Base-by-base conservation (phyloP, 2,329 filamentous ascomycete genomes). In the Sporothrix euskadiensis region DNA sequence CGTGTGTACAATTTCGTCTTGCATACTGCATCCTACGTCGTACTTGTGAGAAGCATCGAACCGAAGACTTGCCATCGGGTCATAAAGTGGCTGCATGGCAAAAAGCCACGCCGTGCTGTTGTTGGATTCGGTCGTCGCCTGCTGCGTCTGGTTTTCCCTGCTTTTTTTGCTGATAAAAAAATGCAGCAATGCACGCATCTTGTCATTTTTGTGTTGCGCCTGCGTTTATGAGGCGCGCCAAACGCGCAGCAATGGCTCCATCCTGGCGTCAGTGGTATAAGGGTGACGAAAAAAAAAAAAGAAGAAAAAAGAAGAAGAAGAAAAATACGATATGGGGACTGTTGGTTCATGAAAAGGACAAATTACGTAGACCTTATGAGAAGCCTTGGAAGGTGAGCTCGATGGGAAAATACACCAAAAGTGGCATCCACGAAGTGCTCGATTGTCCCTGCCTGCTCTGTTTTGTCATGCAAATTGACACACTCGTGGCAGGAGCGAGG, bases 191-290 rank as follows among this genome's bases (percentile, higher is more conserved):
- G 61, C 57, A 39, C 9, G 16, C n/a, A 47, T 65, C 61, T 10
- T 49, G 41, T 10, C 41, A 19, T 30, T 26, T 44, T 47, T 47
- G 61, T 65, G 61, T 16, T 65, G 0, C 61, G 61, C 6, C 61
- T 26, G 61, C 61, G 61, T n/a, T 30, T 30, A n/a, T 10, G 61
- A 44, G 61, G 61, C 39, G 39, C 61, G 61, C 61, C 61, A 65
- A n/a, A 65, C 61, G 61, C 39, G 61, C 30, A 44, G 61, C 19
- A 47, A 26, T 65, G 61, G 39, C n/a, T 19, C 61, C 39, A 39
- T 63, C 16, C 35, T 19, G 57, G 57, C 35, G 35, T n/a, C 9
- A 41, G 32, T 12, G 16, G 6, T 4, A 39, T 32, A 63, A 39
- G 16, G 57, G 41, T n/a, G 8, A 19, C 3, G 52, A 54, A 54